Evolutionary conservation across 768 basidiomycete genomes (phyloP), one percentile per base, ranked within the genome.

Genomic region (Rickenella mellea): DNA sequence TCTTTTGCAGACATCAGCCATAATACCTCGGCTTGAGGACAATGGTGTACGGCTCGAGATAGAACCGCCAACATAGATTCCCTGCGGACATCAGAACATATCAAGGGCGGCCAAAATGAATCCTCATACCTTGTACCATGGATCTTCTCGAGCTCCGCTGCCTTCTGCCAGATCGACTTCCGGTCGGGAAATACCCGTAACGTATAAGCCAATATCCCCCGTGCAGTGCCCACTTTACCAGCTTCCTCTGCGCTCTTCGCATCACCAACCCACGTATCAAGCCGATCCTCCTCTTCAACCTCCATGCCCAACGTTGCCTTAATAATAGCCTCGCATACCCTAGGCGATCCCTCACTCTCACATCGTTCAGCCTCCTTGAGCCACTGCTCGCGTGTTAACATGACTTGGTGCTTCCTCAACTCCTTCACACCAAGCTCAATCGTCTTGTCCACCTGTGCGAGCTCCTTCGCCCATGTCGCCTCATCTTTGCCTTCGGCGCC

Each of bases 1-100:
- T 98, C 94, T 63, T 99, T 99, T 3, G 94, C 96, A 39, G 83
- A 76, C 92, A 98, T 98, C 25, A 98, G 73, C 96, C 96, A 98
- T 5, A 99, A 68, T 0, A 91, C 86, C 60, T 98, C 94, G 1
- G 92, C 93, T 51, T 92, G 89, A 0, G 94, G 96, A 52, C 91
- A 94, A 55, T 91, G 81, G 42, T 83, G 71, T 20, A 93, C 90
- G 0, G 94, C 92, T 25, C 83, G 76, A 33, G 68, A 69, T 31
- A 97, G 75, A 3, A 97, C 76, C 1, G 80, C 80, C 54, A 92
- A 80, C 22, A 96, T 70, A 30, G 83, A 79, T 52, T 89, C 83
- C 46, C 82, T 84, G 51, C 12, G 27, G 12, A 8, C 4, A 22
- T 47, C n/a, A 26, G 21, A 48, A 42, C 40, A 30, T 30, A n/a